phyloP scores from a whole-genome alignment of 805 yeast species.

The Hermanozyma aechmeae region DNA sequence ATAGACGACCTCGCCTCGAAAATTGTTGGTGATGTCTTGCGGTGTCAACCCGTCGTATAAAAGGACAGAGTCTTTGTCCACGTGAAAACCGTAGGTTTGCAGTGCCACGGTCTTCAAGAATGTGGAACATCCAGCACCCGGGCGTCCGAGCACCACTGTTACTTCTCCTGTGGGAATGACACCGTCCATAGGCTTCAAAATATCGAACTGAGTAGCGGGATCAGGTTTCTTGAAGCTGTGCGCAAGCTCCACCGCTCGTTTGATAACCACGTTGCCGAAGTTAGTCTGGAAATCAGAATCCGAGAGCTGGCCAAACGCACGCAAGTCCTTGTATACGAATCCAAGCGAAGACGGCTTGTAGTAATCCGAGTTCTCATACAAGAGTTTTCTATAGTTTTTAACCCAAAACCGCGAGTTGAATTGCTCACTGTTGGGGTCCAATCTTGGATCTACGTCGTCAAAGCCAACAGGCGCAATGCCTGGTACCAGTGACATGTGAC shows the following conservation, averaged over 20 bases:
- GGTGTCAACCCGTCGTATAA: constrained; percentile 26
- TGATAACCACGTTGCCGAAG: neutral
- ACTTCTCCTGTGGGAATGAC: constrained; percentile 29
- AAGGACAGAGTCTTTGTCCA: constrained; percentile 21
- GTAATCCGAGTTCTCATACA: neutral
- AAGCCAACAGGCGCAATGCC: neutral
- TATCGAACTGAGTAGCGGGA: too few species aligned
- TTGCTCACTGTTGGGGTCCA: constrained; percentile 1
- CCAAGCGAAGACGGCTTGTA: neutral
- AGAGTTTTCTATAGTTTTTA: neutral
- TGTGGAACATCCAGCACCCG: constrained; percentile 35
- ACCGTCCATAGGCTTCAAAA: constrained; percentile 26
- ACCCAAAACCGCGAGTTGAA: neutral
- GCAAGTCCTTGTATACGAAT: neutral
- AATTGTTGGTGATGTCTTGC: constrained; percentile 17
- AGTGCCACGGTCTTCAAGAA: constrained; percentile 29
- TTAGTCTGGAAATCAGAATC: neutral
- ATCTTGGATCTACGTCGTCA: constrained; percentile 4
- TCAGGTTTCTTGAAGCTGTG: constrained; percentile 1
- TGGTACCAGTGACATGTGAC: neutral
- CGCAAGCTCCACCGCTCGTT: neutral
- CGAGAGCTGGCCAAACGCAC: neutral
- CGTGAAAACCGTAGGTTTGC: constrained; percentile 28
- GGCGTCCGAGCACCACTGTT: constrained; percentile 33
- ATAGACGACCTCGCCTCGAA: constrained; percentile 30